Evolutionary conservation across 257 asterid genomes (phyloP), one percentile per base, ranked within the genome.

Genomic region (Knoxia roxburghii): DNA sequence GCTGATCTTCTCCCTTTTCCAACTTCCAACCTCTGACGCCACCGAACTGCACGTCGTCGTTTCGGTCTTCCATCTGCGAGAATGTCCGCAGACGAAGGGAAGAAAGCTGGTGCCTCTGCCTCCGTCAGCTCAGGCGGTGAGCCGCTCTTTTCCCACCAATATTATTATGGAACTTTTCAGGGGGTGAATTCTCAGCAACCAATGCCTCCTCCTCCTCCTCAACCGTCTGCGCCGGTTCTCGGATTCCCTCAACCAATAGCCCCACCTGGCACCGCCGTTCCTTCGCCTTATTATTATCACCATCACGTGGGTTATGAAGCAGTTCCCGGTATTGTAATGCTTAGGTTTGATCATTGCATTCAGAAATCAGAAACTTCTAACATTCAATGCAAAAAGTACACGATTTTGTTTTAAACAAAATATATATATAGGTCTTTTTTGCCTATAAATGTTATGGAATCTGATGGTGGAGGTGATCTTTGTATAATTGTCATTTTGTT

Each of bases 181-280:
- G 98, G 98, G 32, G 97, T 92, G 55, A 94, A 91, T 74, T 82
- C 68, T 17, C 68, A 89, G 73, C 90, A 74, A 18, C 89, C 78
- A 8, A 77, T 65, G 18, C 67, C 75, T 43, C 78, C 81, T 30
- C 84, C 18, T 7, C 66, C 75, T 41, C 80, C 89, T 48, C 53
- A 0, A 37, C 77, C 81, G 65, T 37, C 87, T 65, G 88, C 84
- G 29, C 80, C 80, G 51, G 90, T 84, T 65, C 55, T 86, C 21
- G 98, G 98, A 62, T 73, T 87, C 67, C 98, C 98, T 69, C 98
- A 87, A 75, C 97, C 94, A 17, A 78, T 70, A 62, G 85, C 87
- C 43, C 91, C 95, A 11, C 76, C 87, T 32, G 83, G 73, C 32
- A 35, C 63, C 64, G 65, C 81, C 52, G 80, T 81, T 57, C 52